A percentile compares a stretch with the other conserved stretches of the same genome.
These are phyloP conservation scores for Syzygium grande DNA, from an alignment of 345 rosid genomes.

Conservation along the genomic window DNA sequence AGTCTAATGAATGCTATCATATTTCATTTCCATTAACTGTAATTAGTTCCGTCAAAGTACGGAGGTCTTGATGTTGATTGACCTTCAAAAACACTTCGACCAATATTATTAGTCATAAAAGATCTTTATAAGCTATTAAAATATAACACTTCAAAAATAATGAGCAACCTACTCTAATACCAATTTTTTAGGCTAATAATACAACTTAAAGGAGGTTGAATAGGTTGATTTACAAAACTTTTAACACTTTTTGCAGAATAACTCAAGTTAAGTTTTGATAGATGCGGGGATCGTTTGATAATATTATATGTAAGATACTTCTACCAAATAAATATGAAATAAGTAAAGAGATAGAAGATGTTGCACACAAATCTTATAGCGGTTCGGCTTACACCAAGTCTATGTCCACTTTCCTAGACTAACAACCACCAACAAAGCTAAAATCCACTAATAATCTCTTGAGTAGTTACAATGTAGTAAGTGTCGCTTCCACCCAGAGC, in stretches of 20 bases:
- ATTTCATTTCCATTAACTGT: not conserved
- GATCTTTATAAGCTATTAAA: not conserved
- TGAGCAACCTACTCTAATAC: not conserved
- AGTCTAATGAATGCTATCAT: not conserved
- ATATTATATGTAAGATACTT: not conserved
- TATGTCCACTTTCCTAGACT: not conserved
- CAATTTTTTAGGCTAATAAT: not conserved
- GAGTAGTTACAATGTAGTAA: too few species aligned
- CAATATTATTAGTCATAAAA: not conserved
- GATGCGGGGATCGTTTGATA: not conserved
- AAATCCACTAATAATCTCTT: too few species aligned
- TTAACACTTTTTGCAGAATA: not conserved
- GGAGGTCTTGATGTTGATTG: not conserved
- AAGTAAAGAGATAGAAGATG: not conserved
- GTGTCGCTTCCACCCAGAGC: too few species aligned
- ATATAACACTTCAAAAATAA: not conserved
- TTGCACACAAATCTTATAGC: not conserved
- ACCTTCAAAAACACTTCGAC: not conserved
- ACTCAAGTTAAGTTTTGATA: not conserved
- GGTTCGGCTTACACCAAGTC: not conserved
- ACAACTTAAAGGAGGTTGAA: not conserved
- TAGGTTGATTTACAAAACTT: not conserved
- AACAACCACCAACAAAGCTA: too few species aligned
- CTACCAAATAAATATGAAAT: not conserved
- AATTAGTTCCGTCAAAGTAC: not conserved